phyloP scores from a whole-genome alignment of 257 asterid genomes.

The Scutellaria barbata region DNA sequence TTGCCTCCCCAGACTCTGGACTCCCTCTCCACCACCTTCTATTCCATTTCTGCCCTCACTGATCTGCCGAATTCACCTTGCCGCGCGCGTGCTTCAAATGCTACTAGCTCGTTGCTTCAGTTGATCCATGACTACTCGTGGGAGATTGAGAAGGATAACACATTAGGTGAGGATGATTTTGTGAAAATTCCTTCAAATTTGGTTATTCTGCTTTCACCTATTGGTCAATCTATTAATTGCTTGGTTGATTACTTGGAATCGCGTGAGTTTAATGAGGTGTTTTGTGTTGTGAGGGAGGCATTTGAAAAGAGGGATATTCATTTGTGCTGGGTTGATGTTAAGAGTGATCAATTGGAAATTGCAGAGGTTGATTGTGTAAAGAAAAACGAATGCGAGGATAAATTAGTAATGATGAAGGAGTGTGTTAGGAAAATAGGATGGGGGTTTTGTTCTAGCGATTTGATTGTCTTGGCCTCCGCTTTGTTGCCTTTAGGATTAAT shows the following conservation, averaged over 20 bases:
- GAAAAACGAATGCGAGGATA: slow-evolving; percentile 33
- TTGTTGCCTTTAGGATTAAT: slow-evolving; percentile 79
- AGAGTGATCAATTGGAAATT: slow-evolving; percentile 34
- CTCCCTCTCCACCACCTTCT: slow-evolving; percentile 53
- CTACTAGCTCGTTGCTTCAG: slow-evolving; percentile 66
- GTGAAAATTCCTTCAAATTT: slow-evolving; percentile 54
- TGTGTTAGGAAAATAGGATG: slow-evolving; percentile 62
- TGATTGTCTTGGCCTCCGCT: slow-evolving; percentile 70
- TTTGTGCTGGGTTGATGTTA: slow-evolving; percentile 81
- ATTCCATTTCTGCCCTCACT: slow-evolving; percentile 39
- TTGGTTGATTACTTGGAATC: slow-evolving; percentile 45
- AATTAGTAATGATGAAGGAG: slow-evolving; percentile 41
- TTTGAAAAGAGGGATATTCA: slow-evolving; percentile 64
- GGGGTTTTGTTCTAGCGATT: slow-evolving; percentile 78
- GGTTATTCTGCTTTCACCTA: slow-evolving; percentile 71
- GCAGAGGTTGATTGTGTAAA: slow-evolving; percentile 30
- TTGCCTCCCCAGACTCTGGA: slow-evolving; percentile 44
- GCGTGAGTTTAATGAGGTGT: slow-evolving; percentile 49
- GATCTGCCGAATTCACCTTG: slow-evolving; percentile 38
- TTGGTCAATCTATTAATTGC: slow-evolving; percentile 42
- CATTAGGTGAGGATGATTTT: slow-evolving; percentile 43
- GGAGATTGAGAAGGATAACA: slow-evolving; percentile 60
- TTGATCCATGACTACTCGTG: slow-evolving; percentile 69
- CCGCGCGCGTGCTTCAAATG: slow-evolving; percentile 42
- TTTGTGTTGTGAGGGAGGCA: slow-evolving; percentile 54